These are phyloP conservation scores for Eugenia klotzschiana DNA, from an alignment of 441 rosid genomes.

Conservation along the genomic window DNA sequence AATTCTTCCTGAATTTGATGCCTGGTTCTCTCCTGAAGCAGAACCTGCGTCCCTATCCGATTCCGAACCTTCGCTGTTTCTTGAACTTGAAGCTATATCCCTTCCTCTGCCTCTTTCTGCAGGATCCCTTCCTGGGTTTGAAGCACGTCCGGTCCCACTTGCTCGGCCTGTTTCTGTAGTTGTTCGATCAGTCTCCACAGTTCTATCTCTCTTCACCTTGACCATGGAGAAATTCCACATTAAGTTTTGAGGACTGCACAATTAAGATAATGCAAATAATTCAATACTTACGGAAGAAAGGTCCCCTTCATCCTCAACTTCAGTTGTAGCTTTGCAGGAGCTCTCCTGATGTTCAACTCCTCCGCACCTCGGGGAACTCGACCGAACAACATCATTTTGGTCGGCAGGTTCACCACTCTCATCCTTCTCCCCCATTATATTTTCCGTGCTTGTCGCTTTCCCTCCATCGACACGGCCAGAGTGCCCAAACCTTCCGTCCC, in stretches of 20 bases:
- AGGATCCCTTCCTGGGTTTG: background rate
- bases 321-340: background rate
- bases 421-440: background rate
- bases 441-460: background rate
- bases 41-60: background rate
- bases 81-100: background rate
- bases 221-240: background rate
- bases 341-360: background rate
- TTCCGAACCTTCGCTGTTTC: background rate
- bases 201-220: background rate
- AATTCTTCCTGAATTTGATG: background rate
- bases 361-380: background rate
- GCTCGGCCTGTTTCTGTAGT: background rate
- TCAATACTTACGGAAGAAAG: background rate
- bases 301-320: background rate
- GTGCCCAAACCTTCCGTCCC: background rate
- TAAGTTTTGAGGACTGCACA: background rate
- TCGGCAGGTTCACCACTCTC: background rate
- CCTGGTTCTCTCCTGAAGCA: background rate
- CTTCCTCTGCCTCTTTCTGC: background rate
- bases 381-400: background rate
- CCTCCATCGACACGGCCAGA: background rate
- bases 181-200: background rate
- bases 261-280: background rate
- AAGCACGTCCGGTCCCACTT: fast-evolving